Base-by-base conservation (phyloP, 2,329 filamentous ascomycete species). In the Mollisia scopiformis region DNA sequence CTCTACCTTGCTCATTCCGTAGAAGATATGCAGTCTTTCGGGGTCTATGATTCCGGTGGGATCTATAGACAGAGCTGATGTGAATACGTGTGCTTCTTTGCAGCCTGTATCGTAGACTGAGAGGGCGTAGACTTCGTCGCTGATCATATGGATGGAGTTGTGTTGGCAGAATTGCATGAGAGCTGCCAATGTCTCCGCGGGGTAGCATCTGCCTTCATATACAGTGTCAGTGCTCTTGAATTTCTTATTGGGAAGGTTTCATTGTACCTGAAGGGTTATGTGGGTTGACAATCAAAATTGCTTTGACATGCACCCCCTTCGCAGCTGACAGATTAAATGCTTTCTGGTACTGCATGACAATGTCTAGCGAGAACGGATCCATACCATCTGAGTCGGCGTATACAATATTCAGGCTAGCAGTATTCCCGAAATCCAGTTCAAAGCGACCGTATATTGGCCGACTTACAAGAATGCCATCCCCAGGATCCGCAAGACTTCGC, bases 61-160 rank as follows among this genome's bases (percentile, higher is more conserved):
- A 41, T 82, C 71, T 10, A 85, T 79, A 2, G 81, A 79, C 1
- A 85, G 72, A 2, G 77, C 72, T 0, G 82, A 85, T 2, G 78
- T 81, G 62, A 86, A 86, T n/a, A n/a, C n/a, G 0, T 7, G n/a
- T 14, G 53, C 28, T 6, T 46, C 46, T 8, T 65, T 55, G 16
- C 39, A 27, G 1, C 64, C 69, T 37, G 74, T 78, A 25, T 75
- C 68, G 64, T 74, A 82, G 0, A 78, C 71, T 0, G 79, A 79
- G 16, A 80, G 66, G 2, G 79, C 80, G 65, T 83, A 83, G 30
- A 83, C 78, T 65, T 84, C 81, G 64, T 83, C 80, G 56, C 75
- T 77, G 64, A 82, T 76, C 25, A 83, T 66, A 62, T 83, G 80
- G 23, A 83, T 72, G 7, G 72, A 63, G 61, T 81, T 71, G 51